Conservation (phyloP, 2,329 filamentous ascomycete genomes). For the Aspergillus fijiensis region DNA sequence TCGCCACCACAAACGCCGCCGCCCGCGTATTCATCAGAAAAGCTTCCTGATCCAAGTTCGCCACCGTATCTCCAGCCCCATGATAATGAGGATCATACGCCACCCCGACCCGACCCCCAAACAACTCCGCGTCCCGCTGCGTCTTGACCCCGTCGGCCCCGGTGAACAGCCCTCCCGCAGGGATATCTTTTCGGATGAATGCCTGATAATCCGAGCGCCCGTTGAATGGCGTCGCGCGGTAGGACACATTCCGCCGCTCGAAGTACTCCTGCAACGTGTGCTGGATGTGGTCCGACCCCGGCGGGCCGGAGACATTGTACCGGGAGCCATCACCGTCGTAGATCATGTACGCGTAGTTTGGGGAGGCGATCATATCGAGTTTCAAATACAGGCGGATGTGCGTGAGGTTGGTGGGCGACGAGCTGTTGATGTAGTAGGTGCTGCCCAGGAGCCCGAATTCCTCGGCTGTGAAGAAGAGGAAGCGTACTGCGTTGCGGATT, state of each 20-base stretch:
- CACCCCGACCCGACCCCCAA: slow-evolving; percentile 68
- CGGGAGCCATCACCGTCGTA: slow-evolving; percentile 50
- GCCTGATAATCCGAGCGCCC: slow-evolving; percentile 78
- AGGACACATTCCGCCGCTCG: slow-evolving; percentile 59
- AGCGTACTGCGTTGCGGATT: slow-evolving; percentile 67
- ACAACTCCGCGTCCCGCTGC: slow-evolving; percentile 61
- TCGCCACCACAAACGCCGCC: slow-evolving; percentile 29
- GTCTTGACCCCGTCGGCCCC: slow-evolving; percentile 78
- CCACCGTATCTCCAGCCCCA: slow-evolving; percentile 51
- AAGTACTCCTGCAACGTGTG: slow-evolving; percentile 69
- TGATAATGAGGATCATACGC: slow-evolving; percentile 60
- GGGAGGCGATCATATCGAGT: slow-evolving; percentile 69
- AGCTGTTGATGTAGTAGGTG: slow-evolving; percentile 55
- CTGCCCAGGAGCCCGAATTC: slow-evolving; percentile 64
- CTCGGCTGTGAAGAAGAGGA: slow-evolving; percentile 65
- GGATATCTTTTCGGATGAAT: slow-evolving; percentile 71
- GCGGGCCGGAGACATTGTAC: slow-evolving; percentile 55
- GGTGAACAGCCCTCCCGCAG: slow-evolving; percentile 72
- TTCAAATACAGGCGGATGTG: slow-evolving; percentile 68
- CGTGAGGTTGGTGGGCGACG: slow-evolving; percentile 51
- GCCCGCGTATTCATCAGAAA: slow-evolving; percentile 29
- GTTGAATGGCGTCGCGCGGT: slow-evolving; percentile 72
- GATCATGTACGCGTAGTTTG: slow-evolving; percentile 58
- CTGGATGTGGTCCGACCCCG: slow-evolving; percentile 68
- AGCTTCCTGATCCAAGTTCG: slow-evolving; percentile 50